phyloP scores from a whole-genome alignment of 257 asterid genomes.

The Orobanche coerulescens region DNA sequence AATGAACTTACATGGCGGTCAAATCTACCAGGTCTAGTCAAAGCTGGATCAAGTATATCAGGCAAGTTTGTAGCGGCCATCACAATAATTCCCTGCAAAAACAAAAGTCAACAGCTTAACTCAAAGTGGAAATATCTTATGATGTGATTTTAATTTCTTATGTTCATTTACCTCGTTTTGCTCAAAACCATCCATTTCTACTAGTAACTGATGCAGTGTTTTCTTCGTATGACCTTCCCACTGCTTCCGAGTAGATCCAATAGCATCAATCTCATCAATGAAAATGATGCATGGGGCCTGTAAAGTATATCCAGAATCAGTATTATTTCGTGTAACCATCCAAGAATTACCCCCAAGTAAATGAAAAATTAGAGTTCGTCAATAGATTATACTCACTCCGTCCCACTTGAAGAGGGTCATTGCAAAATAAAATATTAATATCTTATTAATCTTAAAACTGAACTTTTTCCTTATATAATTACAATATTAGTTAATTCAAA shows the following conservation, averaged over 20 bases:
- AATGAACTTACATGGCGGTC: conserved; percentile 67
- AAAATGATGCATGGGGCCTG: conserved; percentile 83
- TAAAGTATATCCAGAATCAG: conserved; percentile 19
- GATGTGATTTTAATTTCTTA: background rate
- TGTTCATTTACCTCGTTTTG: conserved; percentile 54
- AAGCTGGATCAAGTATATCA: conserved; percentile 78
- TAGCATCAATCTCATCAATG: conserved; percentile 80
- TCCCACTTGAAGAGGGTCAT: no score
- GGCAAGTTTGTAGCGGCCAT: conserved; percentile 90
- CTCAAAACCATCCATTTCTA: conserved; percentile 85
- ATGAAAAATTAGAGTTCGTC: no score
- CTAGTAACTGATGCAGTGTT: conserved; percentile 72
- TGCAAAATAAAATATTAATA: no score
- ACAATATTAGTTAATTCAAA: no score
- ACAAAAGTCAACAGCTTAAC: conserved; percentile 2
- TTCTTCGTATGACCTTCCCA: conserved; percentile 86
- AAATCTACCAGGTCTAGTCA: conserved; percentile 83
- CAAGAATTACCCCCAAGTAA: background rate
- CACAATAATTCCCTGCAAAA: conserved; percentile 56
- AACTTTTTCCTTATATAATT: no score
- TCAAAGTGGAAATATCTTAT: background rate
- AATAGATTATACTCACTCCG: no score
- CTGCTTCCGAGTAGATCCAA: conserved; percentile 79
- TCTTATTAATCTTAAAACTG: no score
- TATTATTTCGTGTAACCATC: no score